Percentiles rank a stretch among this genome's conserved stretches.
Evolutionary conservation across 2,329 filamentous ascomycete genomes (phyloP).

Genomic region (Metarhizium guizhouense): DNA sequence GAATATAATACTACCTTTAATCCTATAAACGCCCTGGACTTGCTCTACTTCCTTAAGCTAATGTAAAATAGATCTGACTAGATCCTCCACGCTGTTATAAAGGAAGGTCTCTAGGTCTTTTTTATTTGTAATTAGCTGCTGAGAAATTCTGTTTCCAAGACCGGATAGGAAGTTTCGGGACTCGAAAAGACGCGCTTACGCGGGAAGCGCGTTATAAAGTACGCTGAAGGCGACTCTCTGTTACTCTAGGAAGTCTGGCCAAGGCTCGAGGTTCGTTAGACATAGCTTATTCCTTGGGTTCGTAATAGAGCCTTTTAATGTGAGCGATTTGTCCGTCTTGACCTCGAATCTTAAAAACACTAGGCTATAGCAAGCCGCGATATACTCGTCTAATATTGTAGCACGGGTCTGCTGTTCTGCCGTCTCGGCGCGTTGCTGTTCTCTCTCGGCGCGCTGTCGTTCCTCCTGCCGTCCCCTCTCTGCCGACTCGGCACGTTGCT

Average conservation of each 20-base stretch:
- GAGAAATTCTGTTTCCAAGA: neutral
- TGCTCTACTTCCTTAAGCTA: neutral
- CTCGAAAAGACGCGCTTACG: neutral
- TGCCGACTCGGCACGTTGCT: neutral
- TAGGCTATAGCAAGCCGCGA: conserved; percentile 18
- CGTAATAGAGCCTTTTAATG: conserved; percentile 18
- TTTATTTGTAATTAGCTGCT: neutral
- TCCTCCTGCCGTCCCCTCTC: neutral
- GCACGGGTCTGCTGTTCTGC: conserved; percentile 11
- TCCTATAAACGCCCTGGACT: neutral
- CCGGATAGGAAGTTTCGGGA: neutral
- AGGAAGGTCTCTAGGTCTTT: conserved; percentile 4
- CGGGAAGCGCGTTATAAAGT: neutral
- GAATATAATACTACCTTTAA: conserved; percentile 4
- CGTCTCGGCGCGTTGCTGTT: neutral
- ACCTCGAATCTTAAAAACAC: conserved; percentile 17
- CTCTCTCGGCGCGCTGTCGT: neutral
- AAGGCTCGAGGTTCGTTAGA: conserved; percentile 18
- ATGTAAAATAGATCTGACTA: conserved; percentile 1
- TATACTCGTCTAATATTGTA: conserved; percentile 23
- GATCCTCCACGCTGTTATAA: conserved; percentile 2
- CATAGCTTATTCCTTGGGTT: conserved; percentile 21
- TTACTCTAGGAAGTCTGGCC: conserved; percentile 11
- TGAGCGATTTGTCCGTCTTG: conserved; percentile 15
- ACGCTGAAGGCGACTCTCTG: conserved; percentile 1